These are phyloP conservation scores for Yamadazyma olivae DNA, from an alignment of 805 yeast species.

Conservation along the genomic window DNA sequence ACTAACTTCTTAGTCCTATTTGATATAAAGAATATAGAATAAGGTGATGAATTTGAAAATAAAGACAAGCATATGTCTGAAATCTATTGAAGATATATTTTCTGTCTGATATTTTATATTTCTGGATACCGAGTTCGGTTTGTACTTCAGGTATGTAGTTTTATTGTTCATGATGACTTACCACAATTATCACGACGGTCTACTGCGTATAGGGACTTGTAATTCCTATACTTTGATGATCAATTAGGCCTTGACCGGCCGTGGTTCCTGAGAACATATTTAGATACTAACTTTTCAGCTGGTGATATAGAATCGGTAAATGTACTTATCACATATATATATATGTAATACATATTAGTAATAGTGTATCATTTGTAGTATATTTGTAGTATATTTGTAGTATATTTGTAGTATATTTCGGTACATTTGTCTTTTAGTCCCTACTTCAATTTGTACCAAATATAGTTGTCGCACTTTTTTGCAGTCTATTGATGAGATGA, in stretches of 20 bases:
- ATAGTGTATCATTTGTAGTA: too few species aligned
- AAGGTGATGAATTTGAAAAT: conserved; percentile 64
- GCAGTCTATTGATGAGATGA: too few species aligned
- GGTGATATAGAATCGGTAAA: too few species aligned
- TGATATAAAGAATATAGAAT: conserved; percentile 13
- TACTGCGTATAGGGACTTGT: conserved; percentile 46
- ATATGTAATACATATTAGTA: too few species aligned
- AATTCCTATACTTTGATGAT: conserved; percentile 44
- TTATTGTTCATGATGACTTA: conserved; percentile 41
- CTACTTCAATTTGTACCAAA: too few species aligned
- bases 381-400: too few species aligned
- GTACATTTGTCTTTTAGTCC: too few species aligned
- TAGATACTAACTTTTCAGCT: too few species aligned
- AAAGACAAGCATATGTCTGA: conserved; percentile 99
- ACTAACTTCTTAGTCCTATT: conserved; percentile 15
- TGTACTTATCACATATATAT: too few species aligned
- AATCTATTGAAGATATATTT: conserved; percentile 56
- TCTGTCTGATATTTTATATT: conserved; percentile 39
- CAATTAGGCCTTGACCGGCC: conserved; percentile 51
- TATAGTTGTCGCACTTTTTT: too few species aligned
- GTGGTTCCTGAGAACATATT: conserved; percentile 45
- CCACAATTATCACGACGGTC: conserved; percentile 52
- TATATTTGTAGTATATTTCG: too few species aligned
- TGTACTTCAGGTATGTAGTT: conserved; percentile 1
- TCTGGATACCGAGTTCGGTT: conserved; percentile 9